Evolutionary conservation across 164 flowering plant species (phyloP).

Genomic region (Malania oleifera): DNA sequence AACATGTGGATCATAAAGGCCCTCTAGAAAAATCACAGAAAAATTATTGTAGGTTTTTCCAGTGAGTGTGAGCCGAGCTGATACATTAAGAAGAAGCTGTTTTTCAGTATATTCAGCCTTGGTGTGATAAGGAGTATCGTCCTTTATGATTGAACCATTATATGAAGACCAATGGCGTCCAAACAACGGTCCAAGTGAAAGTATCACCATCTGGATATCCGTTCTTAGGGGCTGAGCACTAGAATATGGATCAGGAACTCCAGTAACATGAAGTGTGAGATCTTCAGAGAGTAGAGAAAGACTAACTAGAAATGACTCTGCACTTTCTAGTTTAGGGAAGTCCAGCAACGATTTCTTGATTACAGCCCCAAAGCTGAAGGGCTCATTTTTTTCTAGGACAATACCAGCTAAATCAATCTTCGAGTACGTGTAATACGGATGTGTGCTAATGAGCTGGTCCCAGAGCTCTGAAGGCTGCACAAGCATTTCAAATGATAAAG

Average conservation of each 20-base stretch:
- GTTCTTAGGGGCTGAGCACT: constrained; percentile 22
- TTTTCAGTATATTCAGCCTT: constrained; percentile 54
- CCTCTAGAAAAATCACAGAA: constrained; percentile 65
- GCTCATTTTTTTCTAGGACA: constrained; percentile 57
- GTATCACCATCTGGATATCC: constrained; percentile 45
- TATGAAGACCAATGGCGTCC: constrained; percentile 45
- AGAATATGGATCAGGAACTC: constrained; percentile 38
- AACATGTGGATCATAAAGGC: constrained; percentile 61
- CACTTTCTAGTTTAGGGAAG: constrained; percentile 56
- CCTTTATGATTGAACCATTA: constrained; percentile 23
- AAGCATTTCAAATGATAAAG: constrained; percentile 59
- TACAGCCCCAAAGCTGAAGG: constrained; percentile 46
- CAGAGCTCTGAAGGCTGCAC: constrained; percentile 44
- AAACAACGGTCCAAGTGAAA: constrained; percentile 67
- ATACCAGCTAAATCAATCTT: constrained; percentile 47
- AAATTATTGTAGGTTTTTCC: constrained; percentile 38
- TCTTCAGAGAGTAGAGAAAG: constrained; percentile 72
- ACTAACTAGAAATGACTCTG: constrained; percentile 26
- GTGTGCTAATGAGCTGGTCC: constrained; percentile 35
- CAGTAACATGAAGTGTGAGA: constrained; percentile 55
- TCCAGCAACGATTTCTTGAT: constrained; percentile 64
- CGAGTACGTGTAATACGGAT: constrained; percentile 52
- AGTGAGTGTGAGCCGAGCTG: constrained; percentile 54
- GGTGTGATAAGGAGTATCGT: constrained; percentile 31
- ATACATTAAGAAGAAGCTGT: constrained; percentile 79